A percentile compares a stretch with the other conserved stretches of the same genome.
phyloP scores from a whole-genome alignment of 805 yeast species.

The Cyberlindnera euphorbiae region DNA sequence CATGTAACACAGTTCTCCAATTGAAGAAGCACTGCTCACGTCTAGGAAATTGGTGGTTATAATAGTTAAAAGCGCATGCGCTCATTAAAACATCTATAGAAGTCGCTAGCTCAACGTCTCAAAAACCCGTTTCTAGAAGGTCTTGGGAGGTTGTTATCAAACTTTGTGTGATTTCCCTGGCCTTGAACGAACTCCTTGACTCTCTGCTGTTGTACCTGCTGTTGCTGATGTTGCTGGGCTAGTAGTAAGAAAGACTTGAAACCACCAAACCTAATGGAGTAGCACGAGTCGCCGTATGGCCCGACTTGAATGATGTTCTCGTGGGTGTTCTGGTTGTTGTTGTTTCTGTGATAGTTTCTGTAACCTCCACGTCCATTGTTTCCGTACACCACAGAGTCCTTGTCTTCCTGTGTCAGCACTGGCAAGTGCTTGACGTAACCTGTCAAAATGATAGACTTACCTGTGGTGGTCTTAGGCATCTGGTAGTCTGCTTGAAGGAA shows the following conservation, averaged over 20 bases:
- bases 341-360: constrained; percentile 19
- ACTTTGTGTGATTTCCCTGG: constrained; percentile 5
- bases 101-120: constrained; percentile 13
- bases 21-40: too few relatives aligned
- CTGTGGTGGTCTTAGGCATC: constrained; percentile 51
- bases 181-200: constrained; percentile 12
- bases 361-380: constrained; percentile 28
- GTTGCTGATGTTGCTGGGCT: constrained; percentile 16
- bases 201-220: constrained; percentile 14
- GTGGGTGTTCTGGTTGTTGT: constrained; percentile 24
- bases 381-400: constrained; percentile 46
- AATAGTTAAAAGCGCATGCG: too few relatives aligned
- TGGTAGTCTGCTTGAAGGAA: constrained; percentile 46
- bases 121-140: constrained; percentile 24
- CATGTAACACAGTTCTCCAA: too few relatives aligned
- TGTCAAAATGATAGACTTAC: constrained; percentile 79
- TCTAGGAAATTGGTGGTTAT: too few relatives aligned
- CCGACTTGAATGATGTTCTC: constrained; percentile 42
- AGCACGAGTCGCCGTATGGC: constrained; percentile 42
- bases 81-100: too few relatives aligned
- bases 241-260: constrained; percentile 37
- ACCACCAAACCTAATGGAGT: constrained; percentile 47
- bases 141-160: constrained; percentile 12
- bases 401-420: constrained; percentile 65
- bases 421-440: constrained; percentile 65